Percentiles rank a stretch among this genome's conserved stretches.
These are phyloP conservation scores for Xylaria sp. DNA, from an alignment of 2,329 filamentous ascomycete genomes.

Conservation along the genomic window DNA sequence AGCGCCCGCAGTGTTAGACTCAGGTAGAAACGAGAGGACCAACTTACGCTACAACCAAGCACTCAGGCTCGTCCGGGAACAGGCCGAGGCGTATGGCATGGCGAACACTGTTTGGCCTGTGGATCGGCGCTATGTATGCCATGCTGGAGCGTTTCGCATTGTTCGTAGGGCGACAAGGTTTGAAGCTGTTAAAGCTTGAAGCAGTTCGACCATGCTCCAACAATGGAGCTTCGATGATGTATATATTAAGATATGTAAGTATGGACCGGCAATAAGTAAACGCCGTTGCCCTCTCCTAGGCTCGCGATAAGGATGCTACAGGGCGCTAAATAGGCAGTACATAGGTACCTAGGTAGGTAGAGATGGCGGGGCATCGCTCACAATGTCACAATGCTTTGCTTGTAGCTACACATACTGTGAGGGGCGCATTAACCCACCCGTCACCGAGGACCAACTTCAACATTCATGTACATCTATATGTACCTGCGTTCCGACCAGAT, in stretches of 20 bases:
- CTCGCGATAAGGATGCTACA: conserved; percentile 32
- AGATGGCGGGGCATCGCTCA: conserved; percentile 25
- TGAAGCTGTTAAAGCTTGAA: conserved; percentile 7
- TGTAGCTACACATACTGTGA: no score
- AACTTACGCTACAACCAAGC: conserved; percentile 86
- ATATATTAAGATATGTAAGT: conserved; percentile 13
- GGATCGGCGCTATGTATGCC: conserved; percentile 95
- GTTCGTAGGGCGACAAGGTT: conserved; percentile 22
- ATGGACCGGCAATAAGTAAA: conserved; percentile 43
- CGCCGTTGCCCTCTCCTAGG: conserved; percentile 36
- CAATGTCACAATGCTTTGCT: no score
- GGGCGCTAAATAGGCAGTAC: conserved; percentile 25
- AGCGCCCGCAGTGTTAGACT: not conserved
- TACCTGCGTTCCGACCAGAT: not conserved
- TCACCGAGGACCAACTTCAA: not conserved
- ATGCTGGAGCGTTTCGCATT: conserved; percentile 62
- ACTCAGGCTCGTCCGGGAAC: conserved; percentile 77
- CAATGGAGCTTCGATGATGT: conserved; percentile 37
- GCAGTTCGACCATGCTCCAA: not conserved
- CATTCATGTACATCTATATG: not conserved
- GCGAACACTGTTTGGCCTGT: conserved; percentile 88
- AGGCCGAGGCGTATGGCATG: conserved; percentile 87
- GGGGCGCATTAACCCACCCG: no score
- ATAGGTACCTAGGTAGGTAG: no score
- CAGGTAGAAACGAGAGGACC: conserved; percentile 13